A percentile compares a stretch with the other conserved stretches of the same genome.
phyloP scores from a whole-genome alignment of 192 early-diverging fungal genomes.

The Backusella liffmaniae region DNA sequence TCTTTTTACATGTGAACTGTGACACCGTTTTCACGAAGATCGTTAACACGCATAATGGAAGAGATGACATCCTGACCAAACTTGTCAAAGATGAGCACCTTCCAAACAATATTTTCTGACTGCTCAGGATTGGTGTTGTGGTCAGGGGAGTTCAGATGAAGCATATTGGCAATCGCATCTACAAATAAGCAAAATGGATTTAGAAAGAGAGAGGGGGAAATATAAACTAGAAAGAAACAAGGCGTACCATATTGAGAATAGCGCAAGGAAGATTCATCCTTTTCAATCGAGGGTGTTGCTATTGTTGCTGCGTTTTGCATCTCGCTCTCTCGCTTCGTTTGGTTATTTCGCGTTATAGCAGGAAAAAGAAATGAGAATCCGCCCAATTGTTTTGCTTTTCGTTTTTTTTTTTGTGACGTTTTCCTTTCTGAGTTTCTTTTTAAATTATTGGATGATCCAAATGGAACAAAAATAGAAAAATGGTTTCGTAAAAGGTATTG shows the following conservation, averaged over 20 bases:
- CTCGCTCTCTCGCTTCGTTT: neutral
- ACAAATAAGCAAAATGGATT: slow-evolving; percentile 10
- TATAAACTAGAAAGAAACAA: neutral
- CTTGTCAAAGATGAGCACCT: slow-evolving; percentile 93
- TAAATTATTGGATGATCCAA: neutral
- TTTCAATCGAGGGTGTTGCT: neutral
- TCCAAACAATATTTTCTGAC: slow-evolving; percentile 82
- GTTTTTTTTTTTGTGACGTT: slow-evolving; percentile 3
- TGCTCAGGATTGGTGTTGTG: slow-evolving; percentile 17
- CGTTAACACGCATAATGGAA: slow-evolving; percentile 93
- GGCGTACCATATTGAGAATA: slow-evolving; percentile 6
- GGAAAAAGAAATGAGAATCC: neutral
- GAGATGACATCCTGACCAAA: slow-evolving; percentile 95
- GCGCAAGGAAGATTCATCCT: neutral
- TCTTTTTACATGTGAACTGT: slow-evolving; percentile 91
- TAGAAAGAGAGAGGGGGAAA: neutral
- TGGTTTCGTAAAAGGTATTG: too few relatives aligned
- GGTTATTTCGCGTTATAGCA: neutral
- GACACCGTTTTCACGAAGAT: slow-evolving; percentile 92
- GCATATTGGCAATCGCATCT: slow-evolving; percentile 84
- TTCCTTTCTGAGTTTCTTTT: neutral
- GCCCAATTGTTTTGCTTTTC: slow-evolving; percentile 4
- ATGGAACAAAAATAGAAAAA: neutral
- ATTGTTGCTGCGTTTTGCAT: neutral
- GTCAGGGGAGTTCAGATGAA: slow-evolving; percentile 75